phyloP scores from a whole-genome alignment of 306 rosid species.

The Corylus avellana region DNA sequence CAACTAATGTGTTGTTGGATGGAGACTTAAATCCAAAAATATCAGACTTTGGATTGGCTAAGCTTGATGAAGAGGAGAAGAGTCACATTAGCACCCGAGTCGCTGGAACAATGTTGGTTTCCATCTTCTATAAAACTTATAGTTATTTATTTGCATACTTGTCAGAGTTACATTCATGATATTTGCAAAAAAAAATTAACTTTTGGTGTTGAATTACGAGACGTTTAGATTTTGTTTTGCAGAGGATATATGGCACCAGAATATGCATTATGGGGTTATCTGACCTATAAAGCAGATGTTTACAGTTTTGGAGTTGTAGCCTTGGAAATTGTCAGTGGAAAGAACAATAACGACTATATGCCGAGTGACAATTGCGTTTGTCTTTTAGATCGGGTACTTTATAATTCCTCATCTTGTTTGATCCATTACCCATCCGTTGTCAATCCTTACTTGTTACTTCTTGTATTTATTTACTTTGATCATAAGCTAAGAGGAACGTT shows the following conservation, averaged over 20 bases:
- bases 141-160: background rate
- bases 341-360: conserved; percentile 54
- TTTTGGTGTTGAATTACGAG: background rate
- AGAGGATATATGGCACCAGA: conserved; percentile 86
- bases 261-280: conserved; percentile 74
- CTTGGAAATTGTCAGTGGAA: conserved; percentile 63
- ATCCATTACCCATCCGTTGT: background rate
- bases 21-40: conserved; percentile 65
- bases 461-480: background rate
- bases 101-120: conserved; percentile 77
- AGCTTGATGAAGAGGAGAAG: conserved; percentile 66
- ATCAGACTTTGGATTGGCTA: conserved; percentile 82
- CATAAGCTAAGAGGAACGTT: background rate
- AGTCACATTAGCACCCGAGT: conserved; percentile 70
- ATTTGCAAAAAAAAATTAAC: background rate
- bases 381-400: conserved; percentile 63
- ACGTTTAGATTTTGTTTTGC: conserved; percentile 19
- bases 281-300: conserved; percentile 70
- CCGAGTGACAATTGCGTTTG: conserved; percentile 54
- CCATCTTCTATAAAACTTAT: background rate
- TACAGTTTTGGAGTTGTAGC: conserved; percentile 77
- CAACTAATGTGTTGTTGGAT: conserved; percentile 76
- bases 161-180: background rate
- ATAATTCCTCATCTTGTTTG: background rate
- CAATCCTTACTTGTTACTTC: background rate